These are phyloP conservation scores for Fusarium sp. DNA, from an alignment of 2,329 filamentous ascomycete species.

Conservation along the genomic window DNA sequence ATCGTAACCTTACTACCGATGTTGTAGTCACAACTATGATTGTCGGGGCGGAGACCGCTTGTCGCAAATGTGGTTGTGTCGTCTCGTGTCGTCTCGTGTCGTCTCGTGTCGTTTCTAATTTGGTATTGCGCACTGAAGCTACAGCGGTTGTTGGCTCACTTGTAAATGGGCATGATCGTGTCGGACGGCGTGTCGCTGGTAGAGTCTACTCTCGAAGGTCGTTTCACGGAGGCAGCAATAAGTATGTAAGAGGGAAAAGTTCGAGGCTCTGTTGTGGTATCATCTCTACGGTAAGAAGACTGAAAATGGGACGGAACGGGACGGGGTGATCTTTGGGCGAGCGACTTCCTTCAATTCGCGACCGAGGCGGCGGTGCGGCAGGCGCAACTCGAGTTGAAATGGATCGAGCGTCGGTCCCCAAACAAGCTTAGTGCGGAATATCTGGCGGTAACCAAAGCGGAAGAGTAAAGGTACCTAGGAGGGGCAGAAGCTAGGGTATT, in stretches of 20 bases:
- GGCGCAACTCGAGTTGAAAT: conserved; percentile 31
- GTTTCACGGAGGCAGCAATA: conserved; percentile 31
- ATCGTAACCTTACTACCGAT: conserved; percentile 6
- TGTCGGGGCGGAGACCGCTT: conserved; percentile 9
- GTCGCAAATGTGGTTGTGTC: conserved; percentile 5
- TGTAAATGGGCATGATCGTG: conserved; percentile 33
- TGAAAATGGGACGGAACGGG: conserved; percentile 27
- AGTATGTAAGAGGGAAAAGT: conserved; percentile 22
- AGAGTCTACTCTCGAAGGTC: conserved; percentile 1
- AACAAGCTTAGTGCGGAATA: conserved; percentile 51
- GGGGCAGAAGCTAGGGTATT: conserved; percentile 20
- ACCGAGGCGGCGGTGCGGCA: conserved; percentile 42
- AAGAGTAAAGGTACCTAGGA: conserved; percentile 14
- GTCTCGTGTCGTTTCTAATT: conserved; percentile 10
- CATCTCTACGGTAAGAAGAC: conserved; percentile 35
- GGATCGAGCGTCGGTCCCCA: conserved; percentile 53
- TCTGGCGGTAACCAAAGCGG: conserved; percentile 43
- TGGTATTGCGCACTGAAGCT: conserved; percentile 13
- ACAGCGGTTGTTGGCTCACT: conserved; percentile 16
- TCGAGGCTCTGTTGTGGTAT: conserved; percentile 31
- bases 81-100: conserved; percentile 13
- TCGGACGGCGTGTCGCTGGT: conserved; percentile 12
- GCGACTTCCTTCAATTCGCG: conserved; percentile 45
- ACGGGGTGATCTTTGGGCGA: conserved; percentile 33
- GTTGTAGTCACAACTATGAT: conserved; percentile 13